Percentiles rank a stretch among this genome's conserved stretches.
Evolutionary conservation across 2,329 filamentous ascomycete genomes (phyloP).

Genomic region (Pleoardoris graminearum): DNA sequence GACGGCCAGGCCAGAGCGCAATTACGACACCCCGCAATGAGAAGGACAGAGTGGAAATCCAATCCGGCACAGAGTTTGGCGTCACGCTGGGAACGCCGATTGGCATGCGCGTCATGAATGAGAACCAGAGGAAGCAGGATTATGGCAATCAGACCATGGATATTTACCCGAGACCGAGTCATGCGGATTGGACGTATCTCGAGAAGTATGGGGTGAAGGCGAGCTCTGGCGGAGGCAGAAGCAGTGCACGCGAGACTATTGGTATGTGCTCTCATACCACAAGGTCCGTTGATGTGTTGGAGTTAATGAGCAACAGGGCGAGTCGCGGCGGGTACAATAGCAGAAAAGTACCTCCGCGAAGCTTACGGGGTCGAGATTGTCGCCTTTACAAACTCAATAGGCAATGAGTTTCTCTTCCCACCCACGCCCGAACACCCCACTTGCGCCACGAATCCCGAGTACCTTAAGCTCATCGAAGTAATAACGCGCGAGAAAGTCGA

Average conservation of each 20-base stretch:
- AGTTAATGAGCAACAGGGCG: conserved; percentile 57
- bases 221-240: conserved; percentile 84
- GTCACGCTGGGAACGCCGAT: conserved; percentile 91
- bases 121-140: conserved; percentile 91
- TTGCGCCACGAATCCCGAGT: conserved; percentile 74
- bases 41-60: conserved; percentile 87
- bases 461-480: conserved; percentile 71
- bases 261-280: conserved; percentile 50
- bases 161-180: conserved; percentile 83
- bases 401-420: conserved; percentile 75
- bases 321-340: conserved; percentile 88
- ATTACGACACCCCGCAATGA: conserved; percentile 93
- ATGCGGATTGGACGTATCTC: conserved; percentile 96
- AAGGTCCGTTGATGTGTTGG: neutral
- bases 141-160: conserved; percentile 91
- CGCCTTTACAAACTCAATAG: conserved; percentile 85
- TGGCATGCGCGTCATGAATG: conserved; percentile 81
- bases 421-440: conserved; percentile 67
- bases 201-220: conserved; percentile 97
- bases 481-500: conserved; percentile 80
- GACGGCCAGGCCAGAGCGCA: conserved; percentile 83
- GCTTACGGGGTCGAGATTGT: conserved; percentile 88
- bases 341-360: conserved; percentile 85
- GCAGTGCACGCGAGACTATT: conserved; percentile 93
- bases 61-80: conserved; percentile 89